These are phyloP conservation scores for Pyronema domesticum DNA, from an alignment of 495 filamentous ascomycete species.

Conservation along the genomic window DNA sequence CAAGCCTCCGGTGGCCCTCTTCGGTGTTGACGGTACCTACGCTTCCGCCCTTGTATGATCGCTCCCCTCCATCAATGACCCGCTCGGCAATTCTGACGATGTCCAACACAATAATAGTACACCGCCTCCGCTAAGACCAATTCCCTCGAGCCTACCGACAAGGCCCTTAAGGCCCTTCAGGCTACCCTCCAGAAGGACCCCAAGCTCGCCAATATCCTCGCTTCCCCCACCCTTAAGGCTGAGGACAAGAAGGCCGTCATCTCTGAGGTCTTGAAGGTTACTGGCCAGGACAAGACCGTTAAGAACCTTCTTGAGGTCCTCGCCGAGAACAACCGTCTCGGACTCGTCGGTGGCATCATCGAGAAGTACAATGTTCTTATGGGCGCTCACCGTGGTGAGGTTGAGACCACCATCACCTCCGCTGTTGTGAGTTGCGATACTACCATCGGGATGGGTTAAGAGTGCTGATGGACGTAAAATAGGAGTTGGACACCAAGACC, in stretches of 20 bases:
- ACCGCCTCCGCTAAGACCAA: constrained; percentile 79
- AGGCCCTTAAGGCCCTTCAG: constrained; percentile 51
- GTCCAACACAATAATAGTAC: constrained; percentile 47
- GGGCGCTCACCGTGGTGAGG: constrained; percentile 74
- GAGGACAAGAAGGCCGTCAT: constrained; percentile 72
- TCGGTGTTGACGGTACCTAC: constrained; percentile 94
- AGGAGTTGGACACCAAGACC: constrained; percentile 79
- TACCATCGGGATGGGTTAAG: neutral
- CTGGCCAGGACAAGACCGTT: constrained; percentile 59
- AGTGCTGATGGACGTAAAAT: constrained; percentile 7
- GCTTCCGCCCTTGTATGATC: constrained; percentile 82
- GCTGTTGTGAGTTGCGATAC: constrained; percentile 49
- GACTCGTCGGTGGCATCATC: constrained; percentile 59
- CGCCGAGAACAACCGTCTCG: constrained; percentile 89
- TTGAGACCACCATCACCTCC: constrained; percentile 77
- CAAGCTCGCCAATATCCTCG: constrained; percentile 59
- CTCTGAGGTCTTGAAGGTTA: constrained; percentile 59
- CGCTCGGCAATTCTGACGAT: neutral
- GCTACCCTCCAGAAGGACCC: constrained; percentile 57
- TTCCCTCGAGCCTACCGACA: constrained; percentile 63
- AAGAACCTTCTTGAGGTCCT: constrained; percentile 84
- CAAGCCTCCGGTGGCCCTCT: constrained; percentile 77
- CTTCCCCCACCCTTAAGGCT: constrained; percentile 56
- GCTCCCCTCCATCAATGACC: neutral
- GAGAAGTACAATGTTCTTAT: constrained; percentile 79